Evolutionary conservation across 23 red algal genomes (phyloP).

Genomic region (Gracilaria domingensis): DNA sequence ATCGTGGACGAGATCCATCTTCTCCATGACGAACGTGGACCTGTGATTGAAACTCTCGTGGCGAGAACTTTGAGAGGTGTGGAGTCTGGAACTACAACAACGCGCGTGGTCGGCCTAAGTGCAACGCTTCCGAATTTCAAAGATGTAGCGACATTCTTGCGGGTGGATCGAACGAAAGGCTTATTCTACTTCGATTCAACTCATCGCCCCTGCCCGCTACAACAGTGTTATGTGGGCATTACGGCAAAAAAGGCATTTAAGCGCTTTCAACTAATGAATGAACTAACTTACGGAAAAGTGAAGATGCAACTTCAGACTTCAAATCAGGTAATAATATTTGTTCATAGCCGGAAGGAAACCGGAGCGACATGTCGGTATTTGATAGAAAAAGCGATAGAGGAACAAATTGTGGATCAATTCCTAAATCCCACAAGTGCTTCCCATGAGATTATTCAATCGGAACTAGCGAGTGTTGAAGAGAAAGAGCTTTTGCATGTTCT

Average conservation of each 20-base stretch:
- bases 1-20: slow-evolving; percentile 98
- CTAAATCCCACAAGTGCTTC: slow-evolving; percentile 60
- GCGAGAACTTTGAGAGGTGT: slow-evolving; percentile 78
- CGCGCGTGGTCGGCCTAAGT: slow-evolving; percentile 87
- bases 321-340: slow-evolving; percentile 94
- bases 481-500: slow-evolving; percentile 64
- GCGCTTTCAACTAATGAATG: slow-evolving; percentile 77
- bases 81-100: slow-evolving; percentile 36
- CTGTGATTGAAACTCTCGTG: slow-evolving; percentile 89
- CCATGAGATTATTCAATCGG: slow-evolving; percentile 71
- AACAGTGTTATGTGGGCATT: slow-evolving; percentile 84
- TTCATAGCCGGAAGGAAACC: slow-evolving; percentile 91
- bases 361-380: slow-evolving; percentile 62
- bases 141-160: slow-evolving; percentile 93
- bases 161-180: slow-evolving; percentile 54
- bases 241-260: slow-evolving; percentile 74
- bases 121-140: slow-evolving; percentile 97
- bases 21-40: slow-evolving; percentile 89
- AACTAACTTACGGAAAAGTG: slow-evolving; percentile 83
- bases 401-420: slow-evolving; percentile 64
- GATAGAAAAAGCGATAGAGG: slow-evolving; percentile 77
- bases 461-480: slow-evolving; percentile 55
- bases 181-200: slow-evolving; percentile 85
- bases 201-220: slow-evolving; percentile 86
- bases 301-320: slow-evolving; percentile 55